phyloP scores from a whole-genome alignment of 768 basidiomycete species.

The Leucosporidium scottii region DNA sequence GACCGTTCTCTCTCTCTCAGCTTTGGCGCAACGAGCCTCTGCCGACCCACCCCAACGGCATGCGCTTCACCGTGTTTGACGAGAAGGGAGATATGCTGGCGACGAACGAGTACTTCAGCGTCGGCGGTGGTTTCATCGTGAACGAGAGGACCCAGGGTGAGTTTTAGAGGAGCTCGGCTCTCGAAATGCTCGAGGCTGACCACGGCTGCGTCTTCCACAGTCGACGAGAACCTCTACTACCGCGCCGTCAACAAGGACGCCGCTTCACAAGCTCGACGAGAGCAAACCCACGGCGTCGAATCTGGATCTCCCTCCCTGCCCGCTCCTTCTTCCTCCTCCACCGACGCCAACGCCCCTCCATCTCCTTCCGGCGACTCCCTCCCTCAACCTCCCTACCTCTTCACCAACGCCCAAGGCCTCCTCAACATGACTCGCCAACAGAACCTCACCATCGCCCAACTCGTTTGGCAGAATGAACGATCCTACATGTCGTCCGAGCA shows the following conservation, averaged over 20 bases:
- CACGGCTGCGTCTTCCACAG: not conserved
- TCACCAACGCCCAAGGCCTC: slow-evolving; percentile 38
- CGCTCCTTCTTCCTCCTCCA: not conserved
- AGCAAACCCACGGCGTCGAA: slow-evolving; percentile 37
- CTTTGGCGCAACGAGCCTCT: slow-evolving; percentile 80
- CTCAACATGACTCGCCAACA: slow-evolving; percentile 37
- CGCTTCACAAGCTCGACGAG: slow-evolving; percentile 66
- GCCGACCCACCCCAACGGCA: slow-evolving; percentile 70
- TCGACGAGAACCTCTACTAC: slow-evolving; percentile 80
- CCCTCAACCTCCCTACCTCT: slow-evolving; percentile 34
- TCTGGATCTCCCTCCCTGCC: not conserved
- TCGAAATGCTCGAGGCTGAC: not conserved
- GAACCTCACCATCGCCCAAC: slow-evolving; percentile 78
- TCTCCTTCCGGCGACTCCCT: not conserved
- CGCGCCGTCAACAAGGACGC: slow-evolving; percentile 75
- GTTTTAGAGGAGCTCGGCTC: slow-evolving; percentile 2
- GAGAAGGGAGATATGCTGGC: slow-evolving; percentile 77
- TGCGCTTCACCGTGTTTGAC: slow-evolving; percentile 81
- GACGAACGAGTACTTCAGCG: slow-evolving; percentile 70
- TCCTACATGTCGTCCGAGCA: slow-evolving; percentile 23
- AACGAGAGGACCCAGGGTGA: slow-evolving; percentile 86
- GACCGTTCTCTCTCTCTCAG: too few species aligned
- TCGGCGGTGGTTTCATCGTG: slow-evolving; percentile 85
- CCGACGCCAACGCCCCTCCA: slow-evolving; percentile 1
- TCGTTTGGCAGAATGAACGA: slow-evolving; percentile 76